phyloP scores from a whole-genome alignment of 345 rosid genomes.

The Boechera divaricarpa region DNA sequence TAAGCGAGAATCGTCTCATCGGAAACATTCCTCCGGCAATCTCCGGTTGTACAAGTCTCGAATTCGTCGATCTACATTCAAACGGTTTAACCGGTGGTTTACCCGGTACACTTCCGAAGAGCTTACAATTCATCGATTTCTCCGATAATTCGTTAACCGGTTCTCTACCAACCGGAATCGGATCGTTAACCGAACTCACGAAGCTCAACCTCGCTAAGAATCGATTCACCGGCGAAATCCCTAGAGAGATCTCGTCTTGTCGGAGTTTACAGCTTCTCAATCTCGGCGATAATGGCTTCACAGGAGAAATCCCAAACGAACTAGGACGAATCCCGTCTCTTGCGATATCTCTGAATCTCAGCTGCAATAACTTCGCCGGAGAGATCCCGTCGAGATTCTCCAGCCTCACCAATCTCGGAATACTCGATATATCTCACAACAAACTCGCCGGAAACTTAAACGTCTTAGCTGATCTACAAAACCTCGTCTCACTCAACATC shows the following conservation, averaged over 20 bases:
- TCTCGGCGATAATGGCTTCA: constrained; percentile 71
- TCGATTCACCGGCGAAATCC: constrained; percentile 70
- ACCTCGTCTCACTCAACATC: constrained; percentile 89
- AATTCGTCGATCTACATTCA: constrained; percentile 79
- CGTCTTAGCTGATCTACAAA: constrained; percentile 68
- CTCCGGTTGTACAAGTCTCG: constrained; percentile 64
- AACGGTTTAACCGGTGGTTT: constrained; percentile 74
- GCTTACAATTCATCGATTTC: constrained; percentile 68
- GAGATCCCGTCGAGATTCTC: constrained; percentile 75
- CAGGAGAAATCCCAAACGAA: constrained; percentile 80
- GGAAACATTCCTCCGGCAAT: constrained; percentile 71
- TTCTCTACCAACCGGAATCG: constrained; percentile 60
- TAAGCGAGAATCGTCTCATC: constrained; percentile 66
- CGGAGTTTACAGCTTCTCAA: constrained; percentile 75
- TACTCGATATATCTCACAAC: constrained; percentile 86
- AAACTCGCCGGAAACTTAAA: constrained; percentile 65
- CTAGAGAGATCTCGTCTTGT: constrained; percentile 71
- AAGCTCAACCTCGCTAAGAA: constrained; percentile 80
- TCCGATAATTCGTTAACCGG: constrained; percentile 82
- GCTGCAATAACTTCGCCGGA: constrained; percentile 75
- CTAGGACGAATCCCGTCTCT: constrained; percentile 75
- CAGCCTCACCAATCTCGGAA: constrained; percentile 71
- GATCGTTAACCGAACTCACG: constrained; percentile 66
- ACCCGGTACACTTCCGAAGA: constrained; percentile 69
- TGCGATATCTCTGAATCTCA: constrained; percentile 87